Evolutionary conservation across 1,139 yeast species (phyloP).

Genomic region (Magnusiomyces suaveolens): DNA sequence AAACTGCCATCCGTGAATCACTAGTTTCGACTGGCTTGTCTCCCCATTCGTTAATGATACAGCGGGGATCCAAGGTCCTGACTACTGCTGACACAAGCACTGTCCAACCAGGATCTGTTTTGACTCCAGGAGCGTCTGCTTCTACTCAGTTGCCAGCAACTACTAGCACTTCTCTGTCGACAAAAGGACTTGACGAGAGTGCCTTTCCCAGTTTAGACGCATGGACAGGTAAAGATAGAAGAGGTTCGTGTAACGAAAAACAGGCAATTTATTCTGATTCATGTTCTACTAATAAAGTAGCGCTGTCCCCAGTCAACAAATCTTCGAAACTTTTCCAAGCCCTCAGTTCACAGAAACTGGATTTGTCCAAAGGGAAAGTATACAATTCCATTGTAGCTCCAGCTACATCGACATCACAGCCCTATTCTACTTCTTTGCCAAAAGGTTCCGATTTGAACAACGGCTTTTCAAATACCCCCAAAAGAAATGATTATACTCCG

Average conservation of each 20-base stretch:
- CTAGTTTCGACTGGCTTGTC: not conserved
- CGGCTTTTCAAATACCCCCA: not conserved
- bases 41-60: not conserved
- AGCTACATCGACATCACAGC: not conserved
- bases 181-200: not conserved
- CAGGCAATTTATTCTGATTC: not conserved
- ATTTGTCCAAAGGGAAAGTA: no score
- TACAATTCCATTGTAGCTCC: not conserved
- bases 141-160: not conserved
- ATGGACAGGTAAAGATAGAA: not conserved
- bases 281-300: not conserved
- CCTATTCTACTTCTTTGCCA: not conserved
- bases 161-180: not conserved
- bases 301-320: not conserved
- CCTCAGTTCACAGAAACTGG: not conserved
- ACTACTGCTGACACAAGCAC: not conserved
- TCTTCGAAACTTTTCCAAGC: not conserved
- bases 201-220: slow-evolving; percentile 4
- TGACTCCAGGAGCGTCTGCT: not conserved
- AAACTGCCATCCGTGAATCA: slow-evolving; percentile 2
- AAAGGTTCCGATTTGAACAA: not conserved
- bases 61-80: not conserved
- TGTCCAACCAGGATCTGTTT: not conserved
- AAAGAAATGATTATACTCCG: not conserved
- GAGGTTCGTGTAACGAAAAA: not conserved